phyloP scores from a whole-genome alignment of 1,284 basidiomycete genomes.

The Mixia osmundae region DNA sequence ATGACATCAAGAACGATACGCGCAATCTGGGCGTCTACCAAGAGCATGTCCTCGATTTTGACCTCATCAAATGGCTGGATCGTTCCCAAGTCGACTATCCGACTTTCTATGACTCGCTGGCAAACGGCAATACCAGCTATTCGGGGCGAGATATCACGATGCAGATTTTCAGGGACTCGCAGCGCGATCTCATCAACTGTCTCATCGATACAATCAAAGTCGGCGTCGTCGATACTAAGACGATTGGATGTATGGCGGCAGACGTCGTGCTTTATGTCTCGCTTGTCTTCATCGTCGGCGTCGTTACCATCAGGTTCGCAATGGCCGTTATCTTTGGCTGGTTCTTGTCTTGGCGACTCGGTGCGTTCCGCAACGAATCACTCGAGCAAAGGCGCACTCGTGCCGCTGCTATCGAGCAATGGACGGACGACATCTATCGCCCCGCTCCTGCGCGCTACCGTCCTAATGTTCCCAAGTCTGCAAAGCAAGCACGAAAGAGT shows the following conservation, averaged over 20 bases:
- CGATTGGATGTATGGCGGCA: constrained; percentile 88
- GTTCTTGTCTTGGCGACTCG: constrained; percentile 87
- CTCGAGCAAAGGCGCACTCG: constrained; percentile 85
- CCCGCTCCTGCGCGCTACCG: constrained; percentile 77
- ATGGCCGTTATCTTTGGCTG: constrained; percentile 95
- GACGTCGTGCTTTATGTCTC: constrained; percentile 84
- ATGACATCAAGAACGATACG: constrained; percentile 40
- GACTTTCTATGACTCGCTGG: constrained; percentile 52
- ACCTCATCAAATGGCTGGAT: constrained; percentile 62
- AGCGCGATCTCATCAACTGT: constrained; percentile 42
- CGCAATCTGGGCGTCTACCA: constrained; percentile 79
- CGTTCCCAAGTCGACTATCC: constrained; percentile 56
- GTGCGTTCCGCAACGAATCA: constrained; percentile 78
- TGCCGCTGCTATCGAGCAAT: constrained; percentile 75
- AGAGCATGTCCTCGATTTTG: constrained; percentile 69
- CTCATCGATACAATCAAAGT: constrained; percentile 63
- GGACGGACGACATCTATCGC: constrained; percentile 88
- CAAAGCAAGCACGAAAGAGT: constrained; percentile 30
- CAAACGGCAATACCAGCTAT: constrained; percentile 42
- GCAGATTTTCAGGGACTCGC: constrained; percentile 44
- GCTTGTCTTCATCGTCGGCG: constrained; percentile 89
- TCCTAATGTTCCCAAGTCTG: constrained; percentile 52
- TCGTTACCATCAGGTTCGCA: constrained; percentile 78
- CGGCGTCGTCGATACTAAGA: constrained; percentile 81
- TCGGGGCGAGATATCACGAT: constrained; percentile 68